Percentiles rank a stretch among this genome's conserved stretches.
Conservation (phyloP, 1,139 yeast genomes). For the Hanseniaspora sp. region DNA sequence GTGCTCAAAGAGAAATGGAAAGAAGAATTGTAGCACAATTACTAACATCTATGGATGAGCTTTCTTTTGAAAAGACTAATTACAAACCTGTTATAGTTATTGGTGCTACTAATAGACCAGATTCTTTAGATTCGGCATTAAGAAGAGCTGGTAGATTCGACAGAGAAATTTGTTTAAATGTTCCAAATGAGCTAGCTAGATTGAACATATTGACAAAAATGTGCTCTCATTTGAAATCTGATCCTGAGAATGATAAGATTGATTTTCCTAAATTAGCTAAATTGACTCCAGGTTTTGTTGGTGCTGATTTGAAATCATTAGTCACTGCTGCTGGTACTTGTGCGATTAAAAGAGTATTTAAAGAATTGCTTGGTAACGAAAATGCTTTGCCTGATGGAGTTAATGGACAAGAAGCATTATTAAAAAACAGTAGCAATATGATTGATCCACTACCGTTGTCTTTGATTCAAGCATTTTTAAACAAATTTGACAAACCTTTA, state of each 20-base stretch:
- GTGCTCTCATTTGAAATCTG: constrained; percentile 54
- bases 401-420: constrained; percentile 27
- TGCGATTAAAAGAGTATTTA: constrained; percentile 83
- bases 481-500: constrained; percentile 68
- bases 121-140: constrained; percentile 87
- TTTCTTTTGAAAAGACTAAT: constrained; percentile 73
- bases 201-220: constrained; percentile 64
- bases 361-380: constrained; percentile 27
- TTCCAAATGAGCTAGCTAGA: constrained; percentile 81
- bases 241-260: constrained; percentile 41
- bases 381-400: constrained; percentile 17
- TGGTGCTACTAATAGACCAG: constrained; percentile 97
- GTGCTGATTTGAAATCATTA: constrained; percentile 89
- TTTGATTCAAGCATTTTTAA: constrained; percentile 61
- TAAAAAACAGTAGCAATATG: constrained; percentile 28
- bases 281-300: constrained; percentile 94
- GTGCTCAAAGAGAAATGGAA: constrained; percentile 98
- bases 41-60: constrained; percentile 85
- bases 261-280: constrained; percentile 70
- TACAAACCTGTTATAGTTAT: constrained; percentile 91
- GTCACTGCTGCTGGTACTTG: constrained; percentile 93
- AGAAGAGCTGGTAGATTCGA: constrained; percentile 96
- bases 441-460: constrained; percentile 36
- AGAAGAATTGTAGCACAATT: constrained; percentile 91
- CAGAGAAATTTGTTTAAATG: constrained; percentile 83